phyloP scores from a whole-genome alignment of 1,284 basidiomycete genomes.

The Microbotryum violaceum region DNA sequence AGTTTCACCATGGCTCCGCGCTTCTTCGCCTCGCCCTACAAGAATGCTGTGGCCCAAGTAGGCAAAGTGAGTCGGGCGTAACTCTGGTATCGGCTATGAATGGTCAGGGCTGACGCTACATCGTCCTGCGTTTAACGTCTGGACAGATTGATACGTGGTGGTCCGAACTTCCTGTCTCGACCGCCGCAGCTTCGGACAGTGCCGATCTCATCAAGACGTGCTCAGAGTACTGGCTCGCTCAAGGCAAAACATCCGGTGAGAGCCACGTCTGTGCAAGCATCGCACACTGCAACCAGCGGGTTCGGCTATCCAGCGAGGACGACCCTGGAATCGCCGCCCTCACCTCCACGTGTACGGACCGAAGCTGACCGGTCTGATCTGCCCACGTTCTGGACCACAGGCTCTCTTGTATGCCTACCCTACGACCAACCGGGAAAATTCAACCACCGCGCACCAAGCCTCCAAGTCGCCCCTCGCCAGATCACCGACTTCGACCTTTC shows the following conservation, averaged over 20 bases:
- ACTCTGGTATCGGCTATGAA: too few relatives aligned
- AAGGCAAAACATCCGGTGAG: slow-evolving; percentile 20
- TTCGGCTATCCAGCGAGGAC: background rate
- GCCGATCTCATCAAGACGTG: slow-evolving; percentile 23
- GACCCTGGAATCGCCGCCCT: background rate
- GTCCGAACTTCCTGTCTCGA: slow-evolving; percentile 29
- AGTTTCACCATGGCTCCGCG: slow-evolving; percentile 22
- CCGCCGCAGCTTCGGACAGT: slow-evolving; percentile 12
- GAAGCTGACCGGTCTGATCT: background rate
- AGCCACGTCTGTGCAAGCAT: too few relatives aligned
- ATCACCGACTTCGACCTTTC: slow-evolving; percentile 32
- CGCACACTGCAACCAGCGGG: background rate
- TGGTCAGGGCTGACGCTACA: too few relatives aligned
- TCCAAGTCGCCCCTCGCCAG: slow-evolving; percentile 19
- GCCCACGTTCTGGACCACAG: slow-evolving; percentile 10
- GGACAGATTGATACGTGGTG: slow-evolving; percentile 30
- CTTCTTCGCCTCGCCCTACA: slow-evolving; percentile 32
- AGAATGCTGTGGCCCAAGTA: slow-evolving; percentile 28
- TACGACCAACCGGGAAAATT: slow-evolving; percentile 32
- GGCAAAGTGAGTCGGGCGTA: slow-evolving; percentile 23
- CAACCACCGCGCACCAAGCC: slow-evolving; percentile 19
- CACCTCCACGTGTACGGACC: background rate
- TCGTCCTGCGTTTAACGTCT: too few relatives aligned
- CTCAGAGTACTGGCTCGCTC: slow-evolving; percentile 25
- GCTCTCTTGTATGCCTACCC: slow-evolving; percentile 30